Conservation (phyloP, 768 basidiomycete species). For the Leccinum truebloodii region DNA sequence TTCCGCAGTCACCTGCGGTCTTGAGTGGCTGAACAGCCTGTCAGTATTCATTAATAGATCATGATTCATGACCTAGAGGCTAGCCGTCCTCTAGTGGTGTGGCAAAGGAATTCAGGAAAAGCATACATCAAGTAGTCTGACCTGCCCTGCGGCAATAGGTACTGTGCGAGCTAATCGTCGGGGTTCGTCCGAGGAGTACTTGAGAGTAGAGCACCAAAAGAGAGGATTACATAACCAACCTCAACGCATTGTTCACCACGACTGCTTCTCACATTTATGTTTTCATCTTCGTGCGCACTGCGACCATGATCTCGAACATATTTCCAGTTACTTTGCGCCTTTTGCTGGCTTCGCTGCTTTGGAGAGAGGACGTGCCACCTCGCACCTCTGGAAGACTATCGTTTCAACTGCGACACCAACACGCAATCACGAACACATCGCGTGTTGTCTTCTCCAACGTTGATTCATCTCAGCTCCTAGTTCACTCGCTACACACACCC, state of each 20-base stretch:
- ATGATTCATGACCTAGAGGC: background rate
- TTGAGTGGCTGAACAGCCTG: background rate
- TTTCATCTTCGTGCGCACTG: background rate
- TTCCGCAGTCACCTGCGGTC: background rate
- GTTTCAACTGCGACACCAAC: slow-evolving; percentile 68
- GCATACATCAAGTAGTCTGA: background rate
- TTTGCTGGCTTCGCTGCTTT: slow-evolving; percentile 44
- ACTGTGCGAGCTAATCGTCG: background rate
- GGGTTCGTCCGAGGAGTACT: background rate
- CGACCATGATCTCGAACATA: slow-evolving; percentile 23
- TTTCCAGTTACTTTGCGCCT: slow-evolving; percentile 45
- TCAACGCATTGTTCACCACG: background rate
- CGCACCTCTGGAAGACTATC: slow-evolving; percentile 39
- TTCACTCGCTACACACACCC: slow-evolving; percentile 25
- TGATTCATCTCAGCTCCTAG: slow-evolving; percentile 32
- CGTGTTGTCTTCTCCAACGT: slow-evolving; percentile 62
- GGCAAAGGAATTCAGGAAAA: background rate
- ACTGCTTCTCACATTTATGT: background rate
- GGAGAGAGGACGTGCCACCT: slow-evolving; percentile 32
- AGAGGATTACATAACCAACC: slow-evolving; percentile 15
- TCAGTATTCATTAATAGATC: background rate
- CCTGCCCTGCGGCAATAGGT: background rate
- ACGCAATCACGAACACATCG: slow-evolving; percentile 55
- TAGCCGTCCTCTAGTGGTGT: background rate
- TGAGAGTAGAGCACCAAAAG: background rate